A percentile compares a stretch with the other conserved stretches of the same genome.
phyloP scores from a whole-genome alignment of 331 rosid species.

The Cucumis variabilis region DNA sequence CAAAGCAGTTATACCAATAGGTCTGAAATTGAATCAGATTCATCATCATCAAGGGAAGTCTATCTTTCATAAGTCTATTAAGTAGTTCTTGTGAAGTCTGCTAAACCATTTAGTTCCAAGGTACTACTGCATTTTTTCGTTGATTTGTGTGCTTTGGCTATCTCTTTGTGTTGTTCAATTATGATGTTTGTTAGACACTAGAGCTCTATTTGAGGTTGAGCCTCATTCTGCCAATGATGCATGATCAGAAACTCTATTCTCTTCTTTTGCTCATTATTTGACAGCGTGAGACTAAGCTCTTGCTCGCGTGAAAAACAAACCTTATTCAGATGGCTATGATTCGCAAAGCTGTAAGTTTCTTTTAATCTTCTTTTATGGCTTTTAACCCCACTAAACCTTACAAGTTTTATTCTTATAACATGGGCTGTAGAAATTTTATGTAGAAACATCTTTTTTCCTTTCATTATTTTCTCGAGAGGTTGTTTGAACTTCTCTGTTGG shows the following conservation, averaged over 20 bases:
- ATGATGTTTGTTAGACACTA: slow-evolving; percentile 39
- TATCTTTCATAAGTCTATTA: too few species aligned
- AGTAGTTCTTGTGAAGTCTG: slow-evolving; percentile 41
- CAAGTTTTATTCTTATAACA: neutral
- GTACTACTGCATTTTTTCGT: slow-evolving; percentile 35
- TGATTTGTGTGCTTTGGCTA: neutral
- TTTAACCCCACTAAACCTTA: too few species aligned
- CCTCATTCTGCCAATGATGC: slow-evolving; percentile 91
- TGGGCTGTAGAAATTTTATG: neutral
- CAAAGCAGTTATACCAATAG: too few species aligned
- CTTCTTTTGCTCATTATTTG: slow-evolving; percentile 95
- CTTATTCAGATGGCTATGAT: slow-evolving; percentile 93
- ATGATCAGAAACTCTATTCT: slow-evolving; percentile 94
- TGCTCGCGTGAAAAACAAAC: slow-evolving; percentile 80
- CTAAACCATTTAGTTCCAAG: slow-evolving; percentile 36
- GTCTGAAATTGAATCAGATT: too few species aligned
- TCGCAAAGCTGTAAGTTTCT: slow-evolving; percentile 60
- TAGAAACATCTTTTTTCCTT: neutral
- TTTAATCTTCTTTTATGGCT: too few species aligned
- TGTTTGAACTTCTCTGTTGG: too few species aligned
- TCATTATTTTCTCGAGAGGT: too few species aligned
- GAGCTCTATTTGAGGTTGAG: slow-evolving; percentile 89
- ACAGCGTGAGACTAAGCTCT: slow-evolving; percentile 83
- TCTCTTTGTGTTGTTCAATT: neutral
- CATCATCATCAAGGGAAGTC: too few species aligned